A percentile compares a stretch with the other conserved stretches of the same genome.
Conservation (phyloP, 2,329 filamentous ascomycete species). For the Calonectria pauciramosa region DNA sequence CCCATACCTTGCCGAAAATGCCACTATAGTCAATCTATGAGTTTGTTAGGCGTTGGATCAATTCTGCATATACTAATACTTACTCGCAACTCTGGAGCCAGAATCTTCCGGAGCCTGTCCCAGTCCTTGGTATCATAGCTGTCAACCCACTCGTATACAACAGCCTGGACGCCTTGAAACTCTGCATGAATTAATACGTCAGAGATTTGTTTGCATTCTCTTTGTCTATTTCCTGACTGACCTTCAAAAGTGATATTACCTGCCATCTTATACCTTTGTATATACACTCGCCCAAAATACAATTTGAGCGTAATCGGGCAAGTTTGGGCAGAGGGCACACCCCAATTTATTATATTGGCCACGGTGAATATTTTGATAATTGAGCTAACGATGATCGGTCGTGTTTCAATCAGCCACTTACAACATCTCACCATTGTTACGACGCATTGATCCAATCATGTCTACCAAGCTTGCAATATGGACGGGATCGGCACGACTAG, state of each 20-base stretch:
- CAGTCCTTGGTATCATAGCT: conserved; percentile 24
- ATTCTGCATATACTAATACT: not conserved
- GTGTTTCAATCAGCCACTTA: not conserved
- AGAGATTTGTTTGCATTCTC: not conserved
- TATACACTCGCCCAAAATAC: not conserved
- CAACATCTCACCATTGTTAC: not conserved
- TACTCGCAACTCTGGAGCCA: not conserved
- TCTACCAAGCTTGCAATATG: not conserved
- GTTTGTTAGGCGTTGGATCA: not conserved
- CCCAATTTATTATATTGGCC: not conserved
- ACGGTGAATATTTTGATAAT: not conserved
- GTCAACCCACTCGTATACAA: conserved; percentile 11
- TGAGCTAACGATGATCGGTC: not conserved
- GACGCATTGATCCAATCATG: not conserved
- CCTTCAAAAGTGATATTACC: not conserved
- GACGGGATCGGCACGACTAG: not conserved
- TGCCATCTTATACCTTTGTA: not conserved
- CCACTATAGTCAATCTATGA: not conserved
- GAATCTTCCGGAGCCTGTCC: conserved; percentile 7
- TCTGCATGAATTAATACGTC: not conserved
- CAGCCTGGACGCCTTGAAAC: not conserved
- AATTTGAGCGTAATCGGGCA: not conserved
- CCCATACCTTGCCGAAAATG: not conserved
- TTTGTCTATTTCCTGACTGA: not conserved
- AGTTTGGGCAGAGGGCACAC: not conserved